Evolutionary conservation across 2,329 filamentous ascomycete species (phyloP), one percentile per base, ranked within the genome.

Genomic region (Exserohilum turcica): DNA sequence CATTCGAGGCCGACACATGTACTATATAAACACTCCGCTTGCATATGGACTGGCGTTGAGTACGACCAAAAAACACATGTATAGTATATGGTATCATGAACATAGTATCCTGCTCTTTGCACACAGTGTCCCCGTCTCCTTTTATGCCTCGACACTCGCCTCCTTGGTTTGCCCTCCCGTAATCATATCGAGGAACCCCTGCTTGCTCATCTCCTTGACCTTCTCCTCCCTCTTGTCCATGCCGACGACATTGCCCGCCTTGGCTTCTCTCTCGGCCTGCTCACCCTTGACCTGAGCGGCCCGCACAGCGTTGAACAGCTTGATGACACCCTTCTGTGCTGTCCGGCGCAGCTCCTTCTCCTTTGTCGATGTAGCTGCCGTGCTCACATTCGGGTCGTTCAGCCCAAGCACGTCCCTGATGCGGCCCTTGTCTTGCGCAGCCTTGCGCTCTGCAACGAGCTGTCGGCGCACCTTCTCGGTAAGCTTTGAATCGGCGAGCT

Each of bases 171-270:
- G 75, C 70, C 84, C 79, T 12, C 82, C 80, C 36, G 81, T 81
- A 72, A 99, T 96, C 74, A 97, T 77, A 57, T 97, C 93, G 74
- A 99, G 76, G 78, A 97, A 99, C 0, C 93, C 92, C 78, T 97
- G 90, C 79, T 96, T 95, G 74, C 89, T 96, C 87, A 99, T 94
- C 80, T 97, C 92, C 61, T 91, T 94, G 46, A 96, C 83, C 78
- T 89, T 92, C 77, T 95, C 91, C 76, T 95, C 89, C 61, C 91
- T 85, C 74, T 89, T 86, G 57, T 83, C 84, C 68, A 91, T 86
- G 1, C 93, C 93, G 28, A 96, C 83, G 0, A 95, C 80, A 3
- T 91, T 90, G 56, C 87, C 84, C 63, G 85, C 86, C 74, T 84
- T 84, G 43, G 86, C 83, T 61, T 85, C 84, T 73, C 81, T 85